Evolutionary conservation across 805 yeast genomes (phyloP).

Genomic region (Sugiyamaella valdiviana): DNA sequence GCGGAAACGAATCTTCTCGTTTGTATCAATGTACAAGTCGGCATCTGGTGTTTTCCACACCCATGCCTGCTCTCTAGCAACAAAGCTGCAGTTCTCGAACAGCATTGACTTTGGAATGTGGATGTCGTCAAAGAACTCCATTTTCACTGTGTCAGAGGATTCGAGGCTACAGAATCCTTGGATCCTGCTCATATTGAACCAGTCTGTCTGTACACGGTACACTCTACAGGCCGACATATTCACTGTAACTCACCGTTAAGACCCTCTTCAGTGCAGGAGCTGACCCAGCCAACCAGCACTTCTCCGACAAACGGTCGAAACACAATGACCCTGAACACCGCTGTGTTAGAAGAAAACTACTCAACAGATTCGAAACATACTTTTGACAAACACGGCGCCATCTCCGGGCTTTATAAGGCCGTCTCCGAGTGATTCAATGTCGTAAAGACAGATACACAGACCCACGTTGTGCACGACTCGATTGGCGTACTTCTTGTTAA

Average conservation of each 20-base stretch:
- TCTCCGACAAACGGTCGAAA: slow-evolving; percentile 96
- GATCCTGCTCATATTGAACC: not conserved
- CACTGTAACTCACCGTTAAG: slow-evolving; percentile 51
- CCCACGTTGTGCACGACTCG: slow-evolving; percentile 81
- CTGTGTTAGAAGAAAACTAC: slow-evolving; percentile 24
- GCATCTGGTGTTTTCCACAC: slow-evolving; percentile 71
- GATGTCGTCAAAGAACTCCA: slow-evolving; percentile 88
- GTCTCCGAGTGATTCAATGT: slow-evolving; percentile 71
- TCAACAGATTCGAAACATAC: slow-evolving; percentile 5
- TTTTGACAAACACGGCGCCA: slow-evolving; percentile 74
- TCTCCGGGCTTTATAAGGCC: slow-evolving; percentile 92
- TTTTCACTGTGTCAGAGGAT: too few species aligned
- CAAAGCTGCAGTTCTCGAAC: slow-evolving; percentile 66
- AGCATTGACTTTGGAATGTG: slow-evolving; percentile 78
- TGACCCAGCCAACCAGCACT: slow-evolving; percentile 85
- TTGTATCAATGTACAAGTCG: slow-evolving; percentile 77
- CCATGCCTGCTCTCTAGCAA: slow-evolving; percentile 83
- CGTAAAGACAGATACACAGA: slow-evolving; percentile 78
- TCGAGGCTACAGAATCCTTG: not conserved
- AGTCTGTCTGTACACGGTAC: not conserved
- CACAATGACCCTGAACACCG: slow-evolving; percentile 65
- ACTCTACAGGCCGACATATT: too few species aligned
- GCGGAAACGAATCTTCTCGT: slow-evolving; percentile 87
- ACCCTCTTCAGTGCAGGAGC: slow-evolving; percentile 82
- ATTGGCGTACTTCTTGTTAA: slow-evolving; percentile 80